A percentile compares a stretch with the other conserved stretches of the same genome.
phyloP scores from a whole-genome alignment of 495 filamentous ascomycete genomes.

The Pseudomonodictys pantanalensis region DNA sequence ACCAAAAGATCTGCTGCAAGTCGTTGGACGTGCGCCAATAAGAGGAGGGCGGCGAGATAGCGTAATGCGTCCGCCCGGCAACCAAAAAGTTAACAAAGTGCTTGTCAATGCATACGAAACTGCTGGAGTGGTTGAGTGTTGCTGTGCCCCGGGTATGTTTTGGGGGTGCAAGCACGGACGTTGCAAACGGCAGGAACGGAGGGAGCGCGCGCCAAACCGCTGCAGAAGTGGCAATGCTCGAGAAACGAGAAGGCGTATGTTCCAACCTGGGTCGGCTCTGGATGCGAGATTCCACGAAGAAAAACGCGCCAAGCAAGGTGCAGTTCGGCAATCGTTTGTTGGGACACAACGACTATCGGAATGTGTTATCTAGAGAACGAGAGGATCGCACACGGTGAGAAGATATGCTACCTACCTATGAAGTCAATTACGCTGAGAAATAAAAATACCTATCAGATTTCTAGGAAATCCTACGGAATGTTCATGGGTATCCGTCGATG shows the following conservation, averaged over 20 bases:
- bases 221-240: background rate
- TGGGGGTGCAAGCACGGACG: background rate
- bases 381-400: too few species aligned
- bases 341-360: too few species aligned
- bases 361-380: too few species aligned
- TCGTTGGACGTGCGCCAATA: constrained; percentile 18
- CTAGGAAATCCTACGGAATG: too few species aligned
- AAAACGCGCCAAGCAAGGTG: background rate
- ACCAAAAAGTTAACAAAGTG: constrained; percentile 21
- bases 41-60: constrained; percentile 7
- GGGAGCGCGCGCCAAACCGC: background rate
- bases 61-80: background rate
- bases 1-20: constrained; percentile 2
- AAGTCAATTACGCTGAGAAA: too few species aligned
- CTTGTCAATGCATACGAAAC: constrained; percentile 25
- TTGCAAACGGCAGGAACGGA: background rate
- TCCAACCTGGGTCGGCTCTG: too few species aligned
- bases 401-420: too few species aligned
- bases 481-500: too few species aligned
- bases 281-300: background rate
- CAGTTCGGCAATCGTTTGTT: background rate
- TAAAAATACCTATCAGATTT: too few species aligned
- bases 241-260: background rate
- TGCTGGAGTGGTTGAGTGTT: too few species aligned
- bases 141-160: background rate